Evolutionary conservation across 1,284 basidiomycete genomes (phyloP), one percentile per base, ranked within the genome.

Genomic region (Butyriboletus regius): DNA sequence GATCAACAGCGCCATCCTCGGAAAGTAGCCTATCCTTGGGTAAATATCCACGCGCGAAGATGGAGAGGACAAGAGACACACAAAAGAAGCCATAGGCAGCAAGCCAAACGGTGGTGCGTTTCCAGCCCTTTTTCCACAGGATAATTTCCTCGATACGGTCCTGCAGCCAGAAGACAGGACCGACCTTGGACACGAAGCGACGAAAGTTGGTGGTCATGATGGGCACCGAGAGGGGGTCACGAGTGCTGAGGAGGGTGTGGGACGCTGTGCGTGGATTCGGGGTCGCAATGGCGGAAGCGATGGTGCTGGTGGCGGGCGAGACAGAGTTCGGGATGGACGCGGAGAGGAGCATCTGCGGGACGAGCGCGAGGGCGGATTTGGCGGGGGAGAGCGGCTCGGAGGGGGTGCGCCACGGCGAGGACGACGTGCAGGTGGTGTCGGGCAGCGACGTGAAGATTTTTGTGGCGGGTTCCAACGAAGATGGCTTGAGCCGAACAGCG

Each of bases 151-250:
- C 86, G 17, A 83, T 58, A 2, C 86, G 70, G 59, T 89, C 87
- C 66, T 86, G 84, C 13, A 89, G 55, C 86, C 86, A 89, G 57
- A 88, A 88, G 7, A 87, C 68, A 0, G 83, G 81, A 0, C 84
- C 83, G 5, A 78, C 71, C 54, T 74, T 79, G 7, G 78, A 72
- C 1, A 88, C 75, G 53, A 89, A 89, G 8, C 84, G 72, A 52
- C 81, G 77, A 61, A 88, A 89, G 59, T 88, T 88, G 48, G 72
- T 74, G 0, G 84, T 81, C 52, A 81, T 84, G 31, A 81, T 83
- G 0, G 79, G 83, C 5, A 89, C 72, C 0, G 84, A 85, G 3
- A 89, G 73, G 0, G 85, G 78, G 55, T 87, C 85, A 10, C 72
- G 68, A 7, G 74, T 74, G 32, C 71, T 73, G 18, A 80, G 59